phyloP scores from a whole-genome alignment of 495 filamentous ascomycete genomes.

The Podospora comata region DNA sequence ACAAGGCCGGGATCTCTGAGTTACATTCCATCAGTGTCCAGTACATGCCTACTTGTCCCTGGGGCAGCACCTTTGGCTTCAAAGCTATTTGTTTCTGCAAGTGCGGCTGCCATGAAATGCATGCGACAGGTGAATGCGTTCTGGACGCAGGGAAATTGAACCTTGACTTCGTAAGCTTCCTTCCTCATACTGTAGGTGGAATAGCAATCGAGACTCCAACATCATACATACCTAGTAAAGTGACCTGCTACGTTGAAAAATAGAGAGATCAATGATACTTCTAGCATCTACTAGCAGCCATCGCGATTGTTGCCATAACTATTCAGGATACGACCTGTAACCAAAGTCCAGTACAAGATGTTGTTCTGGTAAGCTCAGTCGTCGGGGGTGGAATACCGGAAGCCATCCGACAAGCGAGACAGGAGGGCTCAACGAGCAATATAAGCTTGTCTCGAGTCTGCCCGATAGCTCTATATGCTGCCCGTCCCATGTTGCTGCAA shows the following conservation, averaged over 20 bases:
- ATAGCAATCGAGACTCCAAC: no score
- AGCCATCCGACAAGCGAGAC: neutral
- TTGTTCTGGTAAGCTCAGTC: neutral
- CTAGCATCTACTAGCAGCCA: no score
- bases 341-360: neutral
- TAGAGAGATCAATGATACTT: no score
- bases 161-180: neutral
- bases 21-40: neutral
- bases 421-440: neutral
- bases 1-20: neutral
- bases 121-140: neutral
- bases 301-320: no score
- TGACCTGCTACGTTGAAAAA: no score
- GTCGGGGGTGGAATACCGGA: neutral
- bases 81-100: neutral
- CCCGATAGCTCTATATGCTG: neutral
- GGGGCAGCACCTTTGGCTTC: neutral
- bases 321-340: no score
- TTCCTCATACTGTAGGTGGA: no score
- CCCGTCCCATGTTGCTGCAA: neutral
- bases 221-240: no score
- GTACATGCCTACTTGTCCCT: neutral
- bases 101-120: neutral
- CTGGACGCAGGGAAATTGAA: neutral
- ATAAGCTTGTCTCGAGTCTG: neutral